Evolutionary conservation across 768 basidiomycete genomes (phyloP), one percentile per base, ranked within the genome.

Genomic region (Crassisporium funariophilum): DNA sequence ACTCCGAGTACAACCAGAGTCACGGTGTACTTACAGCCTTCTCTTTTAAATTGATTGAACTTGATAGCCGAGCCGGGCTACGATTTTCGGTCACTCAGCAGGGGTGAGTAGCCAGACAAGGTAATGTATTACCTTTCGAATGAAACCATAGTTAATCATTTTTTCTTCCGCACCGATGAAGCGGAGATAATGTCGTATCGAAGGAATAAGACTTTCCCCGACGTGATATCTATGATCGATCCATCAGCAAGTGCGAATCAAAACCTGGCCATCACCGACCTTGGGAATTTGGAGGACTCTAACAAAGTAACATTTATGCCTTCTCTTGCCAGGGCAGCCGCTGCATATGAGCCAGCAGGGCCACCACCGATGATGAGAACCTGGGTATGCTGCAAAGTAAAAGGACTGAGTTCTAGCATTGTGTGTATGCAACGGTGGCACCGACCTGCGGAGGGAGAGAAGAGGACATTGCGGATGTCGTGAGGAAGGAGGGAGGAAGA

Each of bases 41-140:
- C 81, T n/a, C 76, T 75, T 60, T 82, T 82, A 57, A 66, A 78
- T 54, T 81, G 79, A 55, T 82, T 82, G 57, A 83, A 79, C 61
- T 83, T 83, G 51, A 83, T 77, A 19, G 79, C 79, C 50, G 82
- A 78, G 24, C 81, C 82, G 37, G 79, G 81, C 81, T 83, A 52
- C 17, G 33, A 24, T n/a, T 35, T 15, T 41, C 15, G 12, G 27
- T 41, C 22, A 50, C 44, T 23, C 44, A 31, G 29, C 29, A 12
- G 40, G 9, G 29, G 23, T 22, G 22, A 12, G 49, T 44, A 10
- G 9, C 20, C 17, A 15, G 37, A 10, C 11, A 38, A 27, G 11
- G 29, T 2, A 24, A 20, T 17, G 27, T 47, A 42, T 35, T 45
- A 77, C 82, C 73, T 83, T 84, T 42, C 58, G 60, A 9, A 70